These are phyloP conservation scores for Oenanthe sinensis DNA, from an alignment of 129 eudicot genomes.

Conservation along the genomic window DNA sequence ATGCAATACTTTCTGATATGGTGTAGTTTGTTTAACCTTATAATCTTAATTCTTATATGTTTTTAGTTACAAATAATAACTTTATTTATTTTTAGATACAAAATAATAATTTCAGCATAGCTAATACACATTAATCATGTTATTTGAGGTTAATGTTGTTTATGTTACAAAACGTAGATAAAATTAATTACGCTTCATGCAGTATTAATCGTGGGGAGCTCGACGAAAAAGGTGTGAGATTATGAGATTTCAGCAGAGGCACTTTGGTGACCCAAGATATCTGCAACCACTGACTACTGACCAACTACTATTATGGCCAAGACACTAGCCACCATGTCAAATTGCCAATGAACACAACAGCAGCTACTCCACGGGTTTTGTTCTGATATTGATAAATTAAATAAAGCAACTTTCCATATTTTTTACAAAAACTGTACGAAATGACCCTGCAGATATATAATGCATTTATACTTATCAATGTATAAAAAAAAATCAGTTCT, in stretches of 20 bases:
- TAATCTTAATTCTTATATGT: not conserved
- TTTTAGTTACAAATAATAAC: not conserved
- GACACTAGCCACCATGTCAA: not conserved
- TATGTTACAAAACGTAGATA: not conserved
- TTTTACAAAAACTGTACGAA: not conserved
- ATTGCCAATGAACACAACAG: not conserved
- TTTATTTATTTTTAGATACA: not conserved
- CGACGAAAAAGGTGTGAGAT: not conserved
- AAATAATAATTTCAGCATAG: not conserved
- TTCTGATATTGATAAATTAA: not conserved
- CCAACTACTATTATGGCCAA: not conserved
- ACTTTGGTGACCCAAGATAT: not conserved
- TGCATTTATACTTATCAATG: not conserved
- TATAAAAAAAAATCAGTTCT: not conserved
- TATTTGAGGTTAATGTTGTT: not conserved
- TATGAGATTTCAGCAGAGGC: not conserved
- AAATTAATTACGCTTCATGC: not conserved
- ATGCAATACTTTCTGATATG: not conserved
- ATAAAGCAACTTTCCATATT: not conserved
- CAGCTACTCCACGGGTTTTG: not conserved
- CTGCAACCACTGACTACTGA: not conserved
- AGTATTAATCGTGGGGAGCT: not conserved
- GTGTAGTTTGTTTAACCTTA: not conserved
- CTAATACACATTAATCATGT: not conserved
- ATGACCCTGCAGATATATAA: not conserved